Conservation (phyloP, 2,329 filamentous ascomycete species). For the Tolypocladium ovalisporum region DNA sequence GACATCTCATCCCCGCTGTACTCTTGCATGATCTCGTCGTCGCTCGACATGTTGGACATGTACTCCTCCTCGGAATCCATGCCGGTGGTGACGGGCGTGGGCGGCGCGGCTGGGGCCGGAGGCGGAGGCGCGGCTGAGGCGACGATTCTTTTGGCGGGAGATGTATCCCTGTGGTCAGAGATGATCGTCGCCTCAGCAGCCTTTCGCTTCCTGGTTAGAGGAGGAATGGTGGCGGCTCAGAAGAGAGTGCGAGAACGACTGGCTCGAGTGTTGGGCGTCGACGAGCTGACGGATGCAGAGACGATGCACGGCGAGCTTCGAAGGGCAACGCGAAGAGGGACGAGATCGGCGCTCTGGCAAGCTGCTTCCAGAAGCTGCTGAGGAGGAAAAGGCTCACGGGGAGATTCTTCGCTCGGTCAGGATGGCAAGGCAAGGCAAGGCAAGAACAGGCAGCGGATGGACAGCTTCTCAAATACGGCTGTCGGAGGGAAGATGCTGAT, state of each 20-base stretch:
- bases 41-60: slow-evolving; percentile 70
- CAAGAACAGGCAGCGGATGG: background rate
- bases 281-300: background rate
- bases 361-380: background rate
- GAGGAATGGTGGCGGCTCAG: slow-evolving; percentile 44
- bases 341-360: background rate
- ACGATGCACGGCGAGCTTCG: background rate
- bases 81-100: slow-evolving; percentile 41
- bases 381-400: background rate
- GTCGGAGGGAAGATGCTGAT: background rate
- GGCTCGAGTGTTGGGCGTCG: slow-evolving; percentile 3
- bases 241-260: background rate
- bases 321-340: background rate
- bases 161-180: slow-evolving; percentile 29
- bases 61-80: slow-evolving; percentile 98
- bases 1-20: slow-evolving; percentile 65
- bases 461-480: background rate
- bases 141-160: slow-evolving; percentile 43
- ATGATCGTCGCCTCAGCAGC: slow-evolving; percentile 53
- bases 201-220: slow-evolving; percentile 49
- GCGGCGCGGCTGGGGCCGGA: slow-evolving; percentile 46
- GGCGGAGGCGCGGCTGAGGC: slow-evolving; percentile 35
- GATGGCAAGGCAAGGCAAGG: background rate
- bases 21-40: slow-evolving; percentile 63
- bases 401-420: background rate